These are phyloP conservation scores for Hyaloscypha finlandica DNA, from an alignment of 495 filamentous ascomycete species.

Conservation along the genomic window DNA sequence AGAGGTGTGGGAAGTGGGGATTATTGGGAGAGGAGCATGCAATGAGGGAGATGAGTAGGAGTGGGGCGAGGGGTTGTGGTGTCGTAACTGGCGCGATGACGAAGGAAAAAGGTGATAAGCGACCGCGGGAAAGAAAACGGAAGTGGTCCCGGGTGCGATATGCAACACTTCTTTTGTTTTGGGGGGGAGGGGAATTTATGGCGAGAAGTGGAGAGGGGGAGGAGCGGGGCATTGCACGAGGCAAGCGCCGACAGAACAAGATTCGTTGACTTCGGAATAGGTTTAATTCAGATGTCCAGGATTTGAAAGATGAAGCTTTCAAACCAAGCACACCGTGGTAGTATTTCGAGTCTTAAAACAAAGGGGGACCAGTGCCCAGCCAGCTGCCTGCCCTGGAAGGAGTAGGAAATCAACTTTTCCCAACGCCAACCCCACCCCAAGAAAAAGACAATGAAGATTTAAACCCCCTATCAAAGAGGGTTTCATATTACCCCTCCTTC, in stretches of 20 bases:
- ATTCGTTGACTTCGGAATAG: too few species aligned
- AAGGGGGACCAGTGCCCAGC: not conserved
- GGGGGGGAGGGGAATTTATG: not conserved
- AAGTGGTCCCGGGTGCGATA: not conserved
- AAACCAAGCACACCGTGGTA: not conserved
- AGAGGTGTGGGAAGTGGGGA: too few species aligned
- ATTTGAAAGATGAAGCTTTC: too few species aligned
- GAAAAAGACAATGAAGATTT: slow-evolving; percentile 25
- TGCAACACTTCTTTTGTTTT: not conserved
- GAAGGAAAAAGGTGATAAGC: not conserved
- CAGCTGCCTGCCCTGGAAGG: not conserved
- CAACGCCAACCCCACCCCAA: not conserved
- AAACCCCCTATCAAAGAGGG: not conserved
- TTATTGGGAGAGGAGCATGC: too few species aligned
- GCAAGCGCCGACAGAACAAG: not conserved
- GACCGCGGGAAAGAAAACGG: not conserved
- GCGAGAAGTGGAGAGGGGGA: not conserved
- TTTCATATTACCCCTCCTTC: slow-evolving; percentile 29
- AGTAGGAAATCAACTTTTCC: not conserved
- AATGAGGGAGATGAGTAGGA: not conserved
- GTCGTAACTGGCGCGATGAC: not conserved
- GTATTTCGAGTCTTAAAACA: not conserved
- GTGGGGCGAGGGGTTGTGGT: not conserved
- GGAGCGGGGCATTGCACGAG: not conserved
- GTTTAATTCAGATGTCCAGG: too few species aligned